phyloP scores from a whole-genome alignment of 2,329 filamentous ascomycete genomes.

The Whalleya microplaca region DNA sequence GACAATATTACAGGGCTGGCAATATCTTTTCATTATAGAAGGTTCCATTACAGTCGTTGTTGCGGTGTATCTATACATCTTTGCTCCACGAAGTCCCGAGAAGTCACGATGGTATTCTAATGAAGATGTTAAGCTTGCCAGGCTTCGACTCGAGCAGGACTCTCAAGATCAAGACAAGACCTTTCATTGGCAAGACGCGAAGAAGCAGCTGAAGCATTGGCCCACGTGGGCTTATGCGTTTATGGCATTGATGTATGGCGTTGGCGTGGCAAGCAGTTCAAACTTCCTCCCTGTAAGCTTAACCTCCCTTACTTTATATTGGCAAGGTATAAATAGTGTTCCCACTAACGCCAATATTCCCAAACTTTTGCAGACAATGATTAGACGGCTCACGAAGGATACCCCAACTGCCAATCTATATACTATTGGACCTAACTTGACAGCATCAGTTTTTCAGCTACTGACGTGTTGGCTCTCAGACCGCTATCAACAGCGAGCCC shows the following conservation, averaged over 20 bases:
- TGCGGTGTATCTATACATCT: constrained; percentile 23
- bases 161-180: constrained; percentile 26
- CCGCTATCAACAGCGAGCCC: constrained; percentile 22
- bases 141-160: constrained; percentile 30
- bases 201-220: constrained; percentile 27
- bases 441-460: constrained; percentile 23
- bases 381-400: constrained; percentile 40
- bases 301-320: neutral
- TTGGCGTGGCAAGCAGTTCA: constrained; percentile 29
- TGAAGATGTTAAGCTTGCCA: constrained; percentile 31
- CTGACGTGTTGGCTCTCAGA: constrained; percentile 25
- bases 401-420: constrained; percentile 31
- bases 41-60: constrained; percentile 30
- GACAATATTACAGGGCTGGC: constrained; percentile 25
- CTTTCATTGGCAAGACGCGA: constrained; percentile 30
- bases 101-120: constrained; percentile 29
- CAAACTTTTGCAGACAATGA: constrained; percentile 30
- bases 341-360: neutral
- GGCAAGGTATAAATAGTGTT: neutral
- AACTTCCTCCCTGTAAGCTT: constrained; percentile 30
- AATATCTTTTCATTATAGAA: constrained; percentile 36
- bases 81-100: constrained; percentile 28
- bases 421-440: constrained; percentile 28
- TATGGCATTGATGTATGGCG: constrained; percentile 32
- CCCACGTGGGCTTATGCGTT: constrained; percentile 30